Evolutionary conservation across 306 rosid genomes (phyloP).

Genomic region (Glycine latifolia): DNA sequence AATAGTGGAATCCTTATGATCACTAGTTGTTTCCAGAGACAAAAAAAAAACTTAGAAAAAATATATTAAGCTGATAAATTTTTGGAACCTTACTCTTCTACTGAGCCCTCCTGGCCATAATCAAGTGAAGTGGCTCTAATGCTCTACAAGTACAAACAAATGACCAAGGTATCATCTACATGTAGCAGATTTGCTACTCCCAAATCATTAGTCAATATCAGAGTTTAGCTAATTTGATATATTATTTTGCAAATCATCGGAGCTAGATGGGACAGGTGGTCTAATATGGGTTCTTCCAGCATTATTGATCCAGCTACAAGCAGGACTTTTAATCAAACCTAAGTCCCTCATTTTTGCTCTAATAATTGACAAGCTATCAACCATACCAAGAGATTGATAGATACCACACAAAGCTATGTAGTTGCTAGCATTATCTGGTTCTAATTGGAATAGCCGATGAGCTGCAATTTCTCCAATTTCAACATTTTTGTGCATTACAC

Average conservation of each 20-base stretch:
- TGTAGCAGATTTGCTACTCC: slow-evolving; percentile 30
- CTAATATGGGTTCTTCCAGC: slow-evolving; percentile 56
- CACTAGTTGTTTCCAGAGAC: neutral
- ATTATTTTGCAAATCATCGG: slow-evolving; percentile 45
- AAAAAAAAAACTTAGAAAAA: neutral
- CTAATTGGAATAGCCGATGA: slow-evolving; percentile 63
- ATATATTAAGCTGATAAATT: neutral
- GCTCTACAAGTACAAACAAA: slow-evolving; percentile 25
- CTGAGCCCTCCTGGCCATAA: slow-evolving; percentile 1
- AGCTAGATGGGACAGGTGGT: slow-evolving; percentile 53
- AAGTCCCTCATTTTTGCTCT: slow-evolving; percentile 62
- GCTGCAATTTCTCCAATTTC: slow-evolving; percentile 82
- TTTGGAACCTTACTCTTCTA: slow-evolving; percentile 6
- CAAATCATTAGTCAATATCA: slow-evolving; percentile 34
- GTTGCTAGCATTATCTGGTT: slow-evolving; percentile 73
- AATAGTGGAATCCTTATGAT: neutral
- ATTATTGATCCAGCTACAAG: slow-evolving; percentile 70
- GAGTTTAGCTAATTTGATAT: slow-evolving; percentile 45
- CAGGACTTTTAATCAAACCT: slow-evolving; percentile 72
- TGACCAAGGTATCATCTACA: slow-evolving; percentile 30
- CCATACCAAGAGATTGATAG: slow-evolving; percentile 59
- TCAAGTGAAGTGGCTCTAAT: slow-evolving; percentile 26
- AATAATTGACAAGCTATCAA: slow-evolving; percentile 44
- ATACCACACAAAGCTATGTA: slow-evolving; percentile 67
- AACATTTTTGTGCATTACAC: slow-evolving; percentile 69